Conservation (phyloP, 2,329 filamentous ascomycete genomes). For the Aureobasidium vineae region DNA sequence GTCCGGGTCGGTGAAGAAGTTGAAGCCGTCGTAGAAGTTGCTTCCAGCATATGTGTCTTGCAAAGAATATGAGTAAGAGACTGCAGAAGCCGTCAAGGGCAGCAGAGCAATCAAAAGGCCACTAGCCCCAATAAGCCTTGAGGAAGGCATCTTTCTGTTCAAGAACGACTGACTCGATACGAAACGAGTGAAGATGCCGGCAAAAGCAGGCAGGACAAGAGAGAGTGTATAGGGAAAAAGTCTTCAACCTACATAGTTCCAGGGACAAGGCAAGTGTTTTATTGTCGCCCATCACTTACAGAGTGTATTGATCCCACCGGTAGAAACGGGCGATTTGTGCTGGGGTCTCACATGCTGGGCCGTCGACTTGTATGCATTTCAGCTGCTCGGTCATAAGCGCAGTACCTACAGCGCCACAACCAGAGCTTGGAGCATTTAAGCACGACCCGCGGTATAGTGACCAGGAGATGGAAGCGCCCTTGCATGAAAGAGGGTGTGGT, state of each 20-base stretch:
- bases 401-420: conserved; percentile 1
- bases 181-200: conserved; percentile 3
- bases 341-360: neutral
- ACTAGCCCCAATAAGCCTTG: conserved; percentile 2
- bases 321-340: conserved; percentile 11
- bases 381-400: conserved; percentile 13
- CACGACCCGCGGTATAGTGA: neutral
- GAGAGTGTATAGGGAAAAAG: neutral
- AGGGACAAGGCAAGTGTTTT: neutral
- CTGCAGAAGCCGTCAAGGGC: conserved; percentile 19
- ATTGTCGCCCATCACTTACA: neutral
- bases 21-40: conserved; percentile 54
- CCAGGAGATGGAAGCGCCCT: neutral
- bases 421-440: neutral
- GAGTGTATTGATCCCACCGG: conserved; percentile 24
- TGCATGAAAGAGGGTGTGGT: neutral
- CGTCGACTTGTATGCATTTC: neutral
- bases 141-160: conserved; percentile 10
- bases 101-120: conserved; percentile 1
- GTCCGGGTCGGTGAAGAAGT: conserved; percentile 56
- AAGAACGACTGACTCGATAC: neutral
- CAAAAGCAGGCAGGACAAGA: neutral
- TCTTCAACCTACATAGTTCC: conserved; percentile 7
- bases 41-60: conserved; percentile 49
- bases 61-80: conserved; percentile 36